Base-by-base conservation (phyloP, 345 rosid species). In the Populus deltoides region DNA sequence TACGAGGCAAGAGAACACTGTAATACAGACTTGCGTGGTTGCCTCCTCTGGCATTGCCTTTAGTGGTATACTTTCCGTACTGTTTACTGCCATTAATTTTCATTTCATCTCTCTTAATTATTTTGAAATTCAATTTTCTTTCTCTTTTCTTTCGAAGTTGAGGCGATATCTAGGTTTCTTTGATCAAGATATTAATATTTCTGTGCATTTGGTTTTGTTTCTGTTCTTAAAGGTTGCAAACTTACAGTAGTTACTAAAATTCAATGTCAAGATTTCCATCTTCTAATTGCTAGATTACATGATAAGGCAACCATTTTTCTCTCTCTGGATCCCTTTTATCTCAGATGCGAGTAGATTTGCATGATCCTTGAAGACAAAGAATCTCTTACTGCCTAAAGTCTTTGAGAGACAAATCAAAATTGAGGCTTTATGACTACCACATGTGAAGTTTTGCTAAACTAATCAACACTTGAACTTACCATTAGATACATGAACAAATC, bases 41-140 rank as follows among this genome's bases (percentile, higher is more conserved):
- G 81, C 82, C n/a, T 67, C 82, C 39, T 79, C 82, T 6, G 82
- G 82, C 74, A 79, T 79, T 1, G 82, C 82, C 53, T 74, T 74
- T 10, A 79, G 82, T 20, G 82, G 82, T 79, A 55, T 1, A 20
- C 18, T 18, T 11, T 27, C 20, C 31, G 15, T 11, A 59, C 65
- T 3, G 1, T 4, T 47, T 47, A 47, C 18, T 47, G 18, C 1
- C 53, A 47, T 47, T 47, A 47, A 47, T 47, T 15, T 15, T 18
- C 29, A 8, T 49, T 41, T 71, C 39, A 13, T 12, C 35, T 16
- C 6, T 29, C 17, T 53, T 12, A 6, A 67, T 17, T 13, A 13
- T 12, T 33, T 11, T 10, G 16, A 66, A 38, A 38, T 1, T 38
- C 41, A 38, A 8, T 7, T 38, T 38, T 38, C 1, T 7, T 1